phyloP scores from a whole-genome alignment of 164 flowering plant genomes.

The Piper longum region DNA sequence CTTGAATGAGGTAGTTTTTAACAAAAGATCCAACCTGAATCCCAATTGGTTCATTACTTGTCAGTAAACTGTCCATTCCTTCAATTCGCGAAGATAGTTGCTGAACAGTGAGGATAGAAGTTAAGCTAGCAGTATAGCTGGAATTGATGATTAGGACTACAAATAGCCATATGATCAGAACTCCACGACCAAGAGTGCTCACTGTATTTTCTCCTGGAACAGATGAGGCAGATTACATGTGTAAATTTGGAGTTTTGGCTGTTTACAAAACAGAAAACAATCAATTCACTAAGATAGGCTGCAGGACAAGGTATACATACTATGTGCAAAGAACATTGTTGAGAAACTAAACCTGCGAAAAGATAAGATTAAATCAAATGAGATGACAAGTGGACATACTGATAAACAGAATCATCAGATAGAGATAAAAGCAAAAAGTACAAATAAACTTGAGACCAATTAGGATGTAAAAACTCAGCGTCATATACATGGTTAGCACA shows the following conservation, averaged over 20 bases:
- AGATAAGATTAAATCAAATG: background rate
- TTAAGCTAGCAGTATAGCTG: conserved; percentile 94
- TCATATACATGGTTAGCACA: too few species aligned
- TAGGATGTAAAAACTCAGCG: too few species aligned
- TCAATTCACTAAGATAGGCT: background rate
- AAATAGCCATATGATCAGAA: conserved; percentile 82
- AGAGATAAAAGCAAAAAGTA: background rate
- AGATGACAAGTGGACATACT: background rate
- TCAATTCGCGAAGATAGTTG: conserved; percentile 63
- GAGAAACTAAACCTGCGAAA: conserved; percentile 92
- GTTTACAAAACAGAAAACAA: conserved; percentile 2
- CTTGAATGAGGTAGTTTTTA: conserved; percentile 47
- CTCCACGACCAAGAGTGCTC: conserved; percentile 69
- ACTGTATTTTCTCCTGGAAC: conserved; percentile 76
- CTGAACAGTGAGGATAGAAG: conserved; percentile 87
- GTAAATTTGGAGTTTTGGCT: background rate
- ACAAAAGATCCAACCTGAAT: conserved; percentile 83
- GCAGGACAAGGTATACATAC: conserved; percentile 27
- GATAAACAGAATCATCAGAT: background rate
- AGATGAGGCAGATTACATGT: background rate
- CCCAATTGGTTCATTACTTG: conserved; percentile 59
- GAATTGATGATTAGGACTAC: conserved; percentile 86
- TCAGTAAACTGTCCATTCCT: conserved; percentile 62
- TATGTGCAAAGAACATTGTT: conserved; percentile 88
- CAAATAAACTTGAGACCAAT: background rate